A percentile compares a stretch with the other conserved stretches of the same genome.
These are phyloP conservation scores for Neurospora sp. DNA, from an alignment of 495 filamentous ascomycete species.

Conservation along the genomic window DNA sequence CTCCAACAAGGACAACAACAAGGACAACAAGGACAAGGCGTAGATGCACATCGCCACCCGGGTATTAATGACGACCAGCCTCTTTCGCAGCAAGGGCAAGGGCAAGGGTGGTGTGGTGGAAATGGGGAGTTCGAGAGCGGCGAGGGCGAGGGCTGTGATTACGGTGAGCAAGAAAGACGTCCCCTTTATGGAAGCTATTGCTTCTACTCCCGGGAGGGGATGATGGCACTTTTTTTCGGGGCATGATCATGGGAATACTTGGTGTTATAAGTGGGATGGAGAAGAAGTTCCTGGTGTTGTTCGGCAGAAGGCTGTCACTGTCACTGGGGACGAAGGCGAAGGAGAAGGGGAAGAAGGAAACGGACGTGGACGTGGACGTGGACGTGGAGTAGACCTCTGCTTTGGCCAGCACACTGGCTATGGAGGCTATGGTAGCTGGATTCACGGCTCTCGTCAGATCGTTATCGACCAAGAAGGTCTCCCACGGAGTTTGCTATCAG, in stretches of 20 bases:
- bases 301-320: slow-evolving; percentile 13
- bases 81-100: slow-evolving; percentile 42
- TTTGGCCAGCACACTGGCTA: slow-evolving; percentile 65
- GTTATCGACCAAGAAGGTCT: slow-evolving; percentile 30
- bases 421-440: slow-evolving; percentile 59
- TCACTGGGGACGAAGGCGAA: neutral
- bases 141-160: slow-evolving; percentile 17
- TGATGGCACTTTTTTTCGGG: slow-evolving; percentile 59
- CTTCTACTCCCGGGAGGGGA: slow-evolving; percentile 34
- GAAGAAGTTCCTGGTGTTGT: slow-evolving; percentile 16
- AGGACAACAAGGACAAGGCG: slow-evolving; percentile 5
- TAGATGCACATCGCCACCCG: slow-evolving; percentile 37
- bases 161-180: slow-evolving; percentile 55
- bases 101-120: slow-evolving; percentile 20
- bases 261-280: slow-evolving; percentile 45
- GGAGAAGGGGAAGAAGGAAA: neutral
- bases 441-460: slow-evolving; percentile 51
- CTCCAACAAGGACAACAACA: slow-evolving; percentile 31
- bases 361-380: neutral
- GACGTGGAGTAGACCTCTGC: slow-evolving; percentile 40
- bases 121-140: neutral
- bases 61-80: slow-evolving; percentile 57
- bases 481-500: slow-evolving; percentile 32
- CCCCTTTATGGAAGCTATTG: slow-evolving; percentile 55
- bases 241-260: slow-evolving; percentile 62